A percentile compares a stretch with the other conserved stretches of the same genome.
These are phyloP conservation scores for Metschnikowia cubensis DNA, from an alignment of 805 yeast genomes.

Conservation along the genomic window DNA sequence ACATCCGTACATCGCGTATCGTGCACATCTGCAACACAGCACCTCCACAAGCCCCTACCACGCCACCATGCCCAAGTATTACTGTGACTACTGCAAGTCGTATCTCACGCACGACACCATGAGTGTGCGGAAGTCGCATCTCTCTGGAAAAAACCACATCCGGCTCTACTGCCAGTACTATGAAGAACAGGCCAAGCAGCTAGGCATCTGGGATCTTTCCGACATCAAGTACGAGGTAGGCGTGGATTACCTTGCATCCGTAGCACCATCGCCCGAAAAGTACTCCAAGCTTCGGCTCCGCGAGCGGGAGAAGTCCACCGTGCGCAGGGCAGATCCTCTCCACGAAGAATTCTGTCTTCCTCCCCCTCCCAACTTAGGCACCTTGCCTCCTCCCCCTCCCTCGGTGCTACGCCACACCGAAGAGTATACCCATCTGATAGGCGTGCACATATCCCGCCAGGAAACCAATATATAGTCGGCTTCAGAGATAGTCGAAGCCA, in stretches of 20 bases:
- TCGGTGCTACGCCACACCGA: constrained; percentile 15
- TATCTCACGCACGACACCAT: constrained; percentile 84
- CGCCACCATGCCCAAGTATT: constrained; percentile 57
- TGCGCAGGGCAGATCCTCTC: constrained; percentile 11
- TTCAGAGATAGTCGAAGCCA: too few relatives aligned
- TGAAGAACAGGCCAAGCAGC: constrained; percentile 39
- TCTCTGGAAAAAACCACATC: constrained; percentile 73
- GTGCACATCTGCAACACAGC: too few relatives aligned
- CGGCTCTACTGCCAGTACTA: constrained; percentile 71
- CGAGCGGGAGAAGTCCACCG: constrained; percentile 14
- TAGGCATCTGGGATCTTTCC: constrained; percentile 30
- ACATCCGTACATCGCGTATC: not conserved
- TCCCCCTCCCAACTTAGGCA: constrained; percentile 17
- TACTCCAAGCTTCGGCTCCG: constrained; percentile 11
- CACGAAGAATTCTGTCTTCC: constrained; percentile 16
- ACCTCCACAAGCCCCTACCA: too few relatives aligned
- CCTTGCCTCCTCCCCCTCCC: constrained; percentile 18
- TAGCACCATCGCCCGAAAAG: constrained; percentile 25
- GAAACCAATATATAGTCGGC: constrained; percentile 9
- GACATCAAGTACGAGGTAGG: constrained; percentile 35
- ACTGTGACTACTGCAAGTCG: constrained; percentile 82
- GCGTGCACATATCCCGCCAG: constrained; percentile 13
- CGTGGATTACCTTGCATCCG: constrained; percentile 29
- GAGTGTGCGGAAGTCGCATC: constrained; percentile 78
- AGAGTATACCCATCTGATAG: constrained; percentile 11